Evolutionary conservation across 2,329 filamentous ascomycete genomes (phyloP).

Genomic region (Pyrenophora seminiperda): DNA sequence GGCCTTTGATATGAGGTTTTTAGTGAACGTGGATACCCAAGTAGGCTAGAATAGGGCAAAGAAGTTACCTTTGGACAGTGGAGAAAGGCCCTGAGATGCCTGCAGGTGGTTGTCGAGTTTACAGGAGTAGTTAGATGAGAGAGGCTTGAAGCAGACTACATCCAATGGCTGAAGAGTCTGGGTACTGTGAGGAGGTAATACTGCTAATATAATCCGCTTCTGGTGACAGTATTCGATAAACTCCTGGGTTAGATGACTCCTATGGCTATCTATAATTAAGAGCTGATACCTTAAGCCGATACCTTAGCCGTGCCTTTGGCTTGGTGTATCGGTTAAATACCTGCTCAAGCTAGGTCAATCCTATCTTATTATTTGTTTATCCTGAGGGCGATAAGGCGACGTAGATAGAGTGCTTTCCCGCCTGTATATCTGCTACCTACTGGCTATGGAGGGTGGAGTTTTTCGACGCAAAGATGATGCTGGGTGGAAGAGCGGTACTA

Average conservation of each 20-base stretch:
- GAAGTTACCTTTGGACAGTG: conserved; percentile 1
- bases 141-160: not conserved
- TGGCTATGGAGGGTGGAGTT: conserved; percentile 3
- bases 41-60: conserved; percentile 5
- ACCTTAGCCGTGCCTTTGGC: too few relatives aligned
- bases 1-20: not conserved
- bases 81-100: not conserved
- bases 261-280: not conserved
- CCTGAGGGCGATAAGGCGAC: not conserved
- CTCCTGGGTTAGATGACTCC: not conserved
- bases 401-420: not conserved
- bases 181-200: not conserved
- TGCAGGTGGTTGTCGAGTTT: not conserved
- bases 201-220: not conserved
- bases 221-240: not conserved
- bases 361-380: not conserved
- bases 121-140: not conserved
- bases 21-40: not conserved
- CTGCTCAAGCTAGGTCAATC: too few relatives aligned
- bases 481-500: conserved; percentile 12
- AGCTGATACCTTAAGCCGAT: not conserved
- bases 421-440: conserved; percentile 2
- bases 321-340: too few relatives aligned
- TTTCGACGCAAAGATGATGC: conserved; percentile 12
- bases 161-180: not conserved